Base-by-base conservation (phyloP, 306 rosid genomes). In the Trifolium repens region DNA sequence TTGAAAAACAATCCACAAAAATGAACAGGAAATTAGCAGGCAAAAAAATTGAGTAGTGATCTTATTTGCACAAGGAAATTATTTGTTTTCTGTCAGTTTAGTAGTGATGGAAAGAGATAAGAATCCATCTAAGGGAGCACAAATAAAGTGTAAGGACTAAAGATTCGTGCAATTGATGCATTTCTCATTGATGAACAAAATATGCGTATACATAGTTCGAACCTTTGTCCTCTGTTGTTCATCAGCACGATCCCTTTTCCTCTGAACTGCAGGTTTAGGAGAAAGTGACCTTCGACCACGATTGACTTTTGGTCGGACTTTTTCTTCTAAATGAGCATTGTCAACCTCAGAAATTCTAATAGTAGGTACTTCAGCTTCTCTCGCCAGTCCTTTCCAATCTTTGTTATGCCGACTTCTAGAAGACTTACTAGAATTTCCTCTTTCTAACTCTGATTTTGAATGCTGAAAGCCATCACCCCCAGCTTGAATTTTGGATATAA, bases 341-440 rank as follows among this genome's bases (percentile, higher is more conserved):
- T 87, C 88, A 70, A 85, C 65, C 70, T 74, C 92, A 73, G 88
- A 89, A 80, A 89, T 88, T 65, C 79, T 82, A 57, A 88, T 69
- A n/a, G 90, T 83, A 49, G 90, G 88, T 12, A 89, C 87, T 80
- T 96, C 96, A 57, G 74, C 88, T 49, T 81, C 87, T 83, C 83
- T 86, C 5, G 19, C 79, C 71, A 89, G 74, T 76, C 93, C 96
- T 81, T 87, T 92, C 99, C 99, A 92, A 60, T 90, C 98, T 80
- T 80, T 90, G 76, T 89, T 84, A 79, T 76, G 93, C 47, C 94
- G 90, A 49, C 85, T 85, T 81, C 85, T 88, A 67, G 89, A 66
- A 69, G 75, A 78, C 59, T 76, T 88, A 42, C 24, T 73, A 72
- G 87, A 71, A 65, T 84, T 88, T 77, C 77, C 87, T 75, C 73